Evolutionary conservation across 768 basidiomycete genomes (phyloP), one percentile per base, ranked within the genome.

Genomic region (Suillus plorans): DNA sequence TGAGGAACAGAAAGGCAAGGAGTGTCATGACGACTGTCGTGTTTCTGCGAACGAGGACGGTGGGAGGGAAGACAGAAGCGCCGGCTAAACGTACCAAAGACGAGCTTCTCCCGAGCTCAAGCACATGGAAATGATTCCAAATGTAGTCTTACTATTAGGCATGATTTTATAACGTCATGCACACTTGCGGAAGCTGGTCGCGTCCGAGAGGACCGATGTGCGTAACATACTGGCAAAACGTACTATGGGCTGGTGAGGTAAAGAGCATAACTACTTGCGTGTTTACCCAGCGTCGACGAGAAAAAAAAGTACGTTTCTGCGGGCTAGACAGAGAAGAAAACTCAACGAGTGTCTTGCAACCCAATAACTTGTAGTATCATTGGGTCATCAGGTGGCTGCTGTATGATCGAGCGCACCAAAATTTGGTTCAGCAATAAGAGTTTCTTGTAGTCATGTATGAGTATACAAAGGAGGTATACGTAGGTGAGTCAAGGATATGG

Each of bases 21-120:
- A 81, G 66, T 3, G 77, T 70, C 45, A 81, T 70, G 49, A 84
- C 71, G 3, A 80, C 74, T 60, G 83, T 84, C 86, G 57, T 16
- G 31, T 28, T 47, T 34, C 39, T 49, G 20, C 4, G 37, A 39
- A 50, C 52, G 25, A 41, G 45, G 18, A 45, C 20, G 1, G 37
- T 37, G 14, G 41, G 20, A 60, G 18, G 34, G 44, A 53, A 20
- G 59, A 47, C 45, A 1, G 10, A 34, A 55, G 34, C 34, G 66
- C 56, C 53, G 18, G 60, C 3, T 8, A 28, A 28, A 80, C 88
- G 72, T 71, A 89, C 89, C 71, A 63, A 86, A 79, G 44, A 89
- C 72, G 55, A 84, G 69, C 69, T 87, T 86, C 80, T 90, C 90
- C 89, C 89, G 64, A 85, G 81, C 71, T 91, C 88, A 64, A 89